Base-by-base conservation (phyloP, 495 filamentous ascomycete species). In the Acidiella bohemica region DNA sequence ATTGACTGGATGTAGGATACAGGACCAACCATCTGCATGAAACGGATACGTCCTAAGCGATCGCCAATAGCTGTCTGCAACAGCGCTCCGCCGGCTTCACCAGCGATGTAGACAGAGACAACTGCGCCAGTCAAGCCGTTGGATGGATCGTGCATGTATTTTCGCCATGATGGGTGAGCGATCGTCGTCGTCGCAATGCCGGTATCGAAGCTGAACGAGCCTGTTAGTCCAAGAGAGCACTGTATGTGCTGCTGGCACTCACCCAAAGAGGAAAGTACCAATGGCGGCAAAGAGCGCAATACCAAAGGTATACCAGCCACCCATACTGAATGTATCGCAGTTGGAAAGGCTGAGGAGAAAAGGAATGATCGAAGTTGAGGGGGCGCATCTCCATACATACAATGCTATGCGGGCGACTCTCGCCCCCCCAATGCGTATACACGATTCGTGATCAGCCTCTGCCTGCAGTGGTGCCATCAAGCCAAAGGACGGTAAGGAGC, bases 21-120 rank as follows among this genome's bases (percentile, higher is more conserved):
- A n/a, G n/a, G n/a, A n/a, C n/a, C n/a, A n/a, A n/a, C n/a, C 32
- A 72, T 32, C 44, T 73, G 67, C 72, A 76, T 76, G 49, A 74
- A 73, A 0, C 68, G 63, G 29, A 72, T 68, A 25, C 72, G 68
- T 22, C 72, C 72, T 7, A 76, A 63, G 50, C 50, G 65, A 42
- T 76, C 72, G 16, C 63, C 72, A 32, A 73, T 54, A 13, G 67
- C 59, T 6, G 65, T 72, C 47, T 76, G 71, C 0, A 57, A 59
- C 11, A 74, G 32, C 7, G 71, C 68, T 14, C 72, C 72, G 11
- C 64, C 55, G 16, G 68, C 66, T 53, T 74, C 71, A 30, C 72
- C 72, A 9, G 72, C 72, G 41, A 74, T 74, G 42, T 76, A 74
- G 13, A 73, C 67, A n/a, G 71, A 62, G 12, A 72, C 70, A 6